Evolutionary conservation across 176 grass and related monocot species (phyloP), one percentile per base, ranked within the genome.

Genomic region (Calamus simplicifolius): DNA sequence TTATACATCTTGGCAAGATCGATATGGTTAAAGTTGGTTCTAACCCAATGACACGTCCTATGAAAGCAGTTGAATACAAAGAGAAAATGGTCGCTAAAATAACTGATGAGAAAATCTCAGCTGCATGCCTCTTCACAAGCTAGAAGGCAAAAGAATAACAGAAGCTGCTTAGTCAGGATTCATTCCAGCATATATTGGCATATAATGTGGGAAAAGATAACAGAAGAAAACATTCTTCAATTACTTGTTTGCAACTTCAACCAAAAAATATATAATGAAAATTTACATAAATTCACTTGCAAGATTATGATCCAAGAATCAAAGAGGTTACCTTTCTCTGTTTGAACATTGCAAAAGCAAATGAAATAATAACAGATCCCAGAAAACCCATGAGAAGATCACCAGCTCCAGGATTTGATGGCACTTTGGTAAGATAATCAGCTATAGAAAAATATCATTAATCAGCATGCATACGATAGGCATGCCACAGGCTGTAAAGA

Each of bases 311-410:
- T 43, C 35, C 12, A 2, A 2, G 35, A 43, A 43, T 43, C 7
- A 6, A 43, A 43, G 35, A 38, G 35, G 35, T 43, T 43, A 91
- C 93, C 93, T 97, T 88, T 76, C 93, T 85, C 76, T 92, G 87
- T 77, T 91, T 85, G 75, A 92, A 97, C 81, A 97, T 92, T 19
- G 93, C 82, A 85, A 97, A 97, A 6, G 93, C 81, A 57, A 91
- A 97, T 58, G 93, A 88, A 77, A 97, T 73, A 69, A 97, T 91
- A 69, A 92, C 93, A 23, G 93, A 88, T 25, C 93, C 93, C 43
- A 97, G 93, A 75, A 97, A 97, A 1, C 93, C 78, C 93, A 97
- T 91, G 3, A 97, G 85, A 27, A 97, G 62, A 16, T 97, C 87
- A 52, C 93, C 87, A 7, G 93, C 87, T 75, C 87, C 93, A 67